A percentile compares a stretch with the other conserved stretches of the same genome.
These are phyloP conservation scores for Verticillium zaregamsianum DNA, from an alignment of 2,329 filamentous ascomycete genomes.

Conservation along the genomic window DNA sequence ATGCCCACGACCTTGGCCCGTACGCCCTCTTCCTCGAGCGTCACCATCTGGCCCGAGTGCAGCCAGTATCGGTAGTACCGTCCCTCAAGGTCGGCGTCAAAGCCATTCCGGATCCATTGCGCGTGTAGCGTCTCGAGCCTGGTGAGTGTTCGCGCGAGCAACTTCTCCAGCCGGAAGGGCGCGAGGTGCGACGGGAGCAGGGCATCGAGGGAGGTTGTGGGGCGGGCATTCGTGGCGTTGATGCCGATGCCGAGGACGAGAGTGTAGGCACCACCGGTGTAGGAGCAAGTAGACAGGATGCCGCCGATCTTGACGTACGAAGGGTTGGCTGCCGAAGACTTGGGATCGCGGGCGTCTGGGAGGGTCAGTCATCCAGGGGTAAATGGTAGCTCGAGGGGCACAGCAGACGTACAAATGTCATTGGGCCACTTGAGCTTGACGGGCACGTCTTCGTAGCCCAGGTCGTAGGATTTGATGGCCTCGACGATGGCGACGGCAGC, in stretches of 20 bases:
- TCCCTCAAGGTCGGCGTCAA: conserved; percentile 66
- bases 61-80: conserved; percentile 83
- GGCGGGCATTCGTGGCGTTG: conserved; percentile 78
- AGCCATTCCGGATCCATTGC: conserved; percentile 71
- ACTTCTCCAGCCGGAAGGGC: conserved; percentile 68
- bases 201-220: conserved; percentile 81
- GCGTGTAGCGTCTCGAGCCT: conserved; percentile 74
- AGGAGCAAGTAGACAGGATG: conserved; percentile 86
- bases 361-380: not conserved
- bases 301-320: conserved; percentile 86
- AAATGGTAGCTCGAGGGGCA: not conserved
- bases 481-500: conserved; percentile 82
- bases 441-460: conserved; percentile 69
- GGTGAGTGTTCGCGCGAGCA: conserved; percentile 77
- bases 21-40: conserved; percentile 69
- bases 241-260: conserved; percentile 83
- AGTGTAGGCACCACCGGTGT: conserved; percentile 72
- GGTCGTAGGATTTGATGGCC: conserved; percentile 75
- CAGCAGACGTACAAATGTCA: conserved; percentile 65
- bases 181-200: conserved; percentile 52
- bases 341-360: conserved; percentile 62
- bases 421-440: conserved; percentile 97
- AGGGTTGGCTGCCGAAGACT: conserved; percentile 37
- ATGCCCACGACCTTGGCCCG: conserved; percentile 80
- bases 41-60: conserved; percentile 69